phyloP scores from a whole-genome alignment of 345 rosid genomes.

The Turnera subulata region DNA sequence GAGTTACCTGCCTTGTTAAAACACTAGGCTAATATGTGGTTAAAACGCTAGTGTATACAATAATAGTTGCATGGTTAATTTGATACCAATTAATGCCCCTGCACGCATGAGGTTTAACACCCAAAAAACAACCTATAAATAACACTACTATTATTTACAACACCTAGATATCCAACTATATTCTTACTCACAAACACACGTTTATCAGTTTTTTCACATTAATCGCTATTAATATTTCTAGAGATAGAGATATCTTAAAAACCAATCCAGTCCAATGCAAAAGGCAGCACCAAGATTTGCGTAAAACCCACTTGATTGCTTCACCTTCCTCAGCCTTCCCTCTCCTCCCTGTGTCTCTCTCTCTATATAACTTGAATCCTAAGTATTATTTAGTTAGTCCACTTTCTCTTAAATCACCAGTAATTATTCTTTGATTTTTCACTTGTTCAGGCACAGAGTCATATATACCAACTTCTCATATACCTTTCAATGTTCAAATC shows the following conservation, averaged over 20 bases:
- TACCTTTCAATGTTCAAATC: constrained; percentile 9
- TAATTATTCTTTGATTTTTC: constrained; percentile 14
- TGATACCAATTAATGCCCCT: neutral
- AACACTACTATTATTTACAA: neutral
- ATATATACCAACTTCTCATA: constrained; percentile 13
- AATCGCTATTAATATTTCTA: neutral
- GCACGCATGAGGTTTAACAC: constrained; percentile 2
- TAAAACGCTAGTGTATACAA: no score
- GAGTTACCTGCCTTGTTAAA: no score
- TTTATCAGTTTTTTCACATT: constrained; percentile 10
- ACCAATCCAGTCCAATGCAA: constrained; percentile 46
- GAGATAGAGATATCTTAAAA: constrained; percentile 44
- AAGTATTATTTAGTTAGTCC: constrained; percentile 37
- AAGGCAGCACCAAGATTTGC: constrained; percentile 33
- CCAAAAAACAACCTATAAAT: constrained; percentile 1
- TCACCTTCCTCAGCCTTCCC: constrained; percentile 37
- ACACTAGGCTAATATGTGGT: no score
- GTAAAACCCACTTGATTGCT: constrained; percentile 60
- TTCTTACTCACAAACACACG: constrained; percentile 18
- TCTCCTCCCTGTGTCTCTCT: constrained; percentile 24
- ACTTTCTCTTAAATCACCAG: constrained; percentile 31
- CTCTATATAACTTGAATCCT: constrained; percentile 47
- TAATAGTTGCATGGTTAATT: neutral
- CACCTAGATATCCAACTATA: constrained; percentile 2
- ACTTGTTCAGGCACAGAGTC: neutral